These are phyloP conservation scores for Saccharum officinarum DNA, from an alignment of 176 grass and related monocot species.

Conservation along the genomic window DNA sequence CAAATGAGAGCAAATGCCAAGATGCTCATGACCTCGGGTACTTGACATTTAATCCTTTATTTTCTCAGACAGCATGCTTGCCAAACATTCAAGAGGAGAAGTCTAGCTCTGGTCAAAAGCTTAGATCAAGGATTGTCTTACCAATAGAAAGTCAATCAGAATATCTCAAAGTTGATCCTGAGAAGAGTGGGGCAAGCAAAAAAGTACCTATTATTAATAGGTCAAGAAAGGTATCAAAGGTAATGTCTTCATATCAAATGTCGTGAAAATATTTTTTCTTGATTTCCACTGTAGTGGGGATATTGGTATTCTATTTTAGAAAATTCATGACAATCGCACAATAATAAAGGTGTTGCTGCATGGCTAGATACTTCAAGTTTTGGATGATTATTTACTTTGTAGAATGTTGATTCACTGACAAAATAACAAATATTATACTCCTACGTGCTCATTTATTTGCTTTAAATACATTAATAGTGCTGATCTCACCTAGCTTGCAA, in stretches of 20 bases:
- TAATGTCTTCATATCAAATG: constrained; percentile 6
- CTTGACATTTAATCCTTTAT: constrained; percentile 58
- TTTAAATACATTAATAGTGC: background rate
- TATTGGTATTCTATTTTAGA: background rate
- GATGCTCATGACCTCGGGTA: constrained; percentile 28
- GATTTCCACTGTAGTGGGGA: background rate
- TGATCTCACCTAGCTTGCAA: background rate
- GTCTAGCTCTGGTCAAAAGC: constrained; percentile 32
- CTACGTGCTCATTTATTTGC: background rate
- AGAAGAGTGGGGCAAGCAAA: constrained; percentile 28
- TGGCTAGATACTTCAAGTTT: background rate
- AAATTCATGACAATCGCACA: constrained; percentile 13
- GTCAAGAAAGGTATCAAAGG: constrained; percentile 35
- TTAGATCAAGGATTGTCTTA: constrained; percentile 36
- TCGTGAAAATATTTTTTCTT: background rate
- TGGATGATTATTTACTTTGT: background rate
- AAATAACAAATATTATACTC: constrained; percentile 2
- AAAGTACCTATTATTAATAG: background rate
- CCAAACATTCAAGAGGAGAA: constrained; percentile 36
- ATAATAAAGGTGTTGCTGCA: background rate
- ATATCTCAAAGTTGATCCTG: constrained; percentile 9
- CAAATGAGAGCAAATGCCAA: constrained; percentile 34
- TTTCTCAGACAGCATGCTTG: constrained; percentile 26
- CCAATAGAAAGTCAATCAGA: constrained; percentile 16
- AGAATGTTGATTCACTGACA: background rate